Evolutionary conservation across 2,329 filamentous ascomycete genomes (phyloP), one percentile per base, ranked within the genome.

Genomic region (Chaetomiaceae sp.): DNA sequence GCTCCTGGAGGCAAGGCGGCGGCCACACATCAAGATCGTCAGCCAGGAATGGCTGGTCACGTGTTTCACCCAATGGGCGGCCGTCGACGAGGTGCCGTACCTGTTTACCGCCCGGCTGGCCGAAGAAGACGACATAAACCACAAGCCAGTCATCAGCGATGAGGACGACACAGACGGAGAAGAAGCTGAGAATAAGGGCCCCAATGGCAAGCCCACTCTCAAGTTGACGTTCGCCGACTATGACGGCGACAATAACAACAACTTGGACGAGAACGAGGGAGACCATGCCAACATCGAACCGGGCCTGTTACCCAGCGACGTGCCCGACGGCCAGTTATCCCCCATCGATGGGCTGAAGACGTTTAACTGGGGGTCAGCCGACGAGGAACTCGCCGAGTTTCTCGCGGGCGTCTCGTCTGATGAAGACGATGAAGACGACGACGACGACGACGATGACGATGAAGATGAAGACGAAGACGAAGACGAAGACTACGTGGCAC

Each of bases 11-110:
- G 94, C 94, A 0, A 85, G 88, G 13, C 83, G 85, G 58, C 87
- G 90, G 51, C 77, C 86, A 0, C 82, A 83, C 47, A 88, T 97
- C 69, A 91, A 90, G 67, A 95, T 99, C 54, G 94, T 99, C 43
- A 90, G 86, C 61, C 87, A 90, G 48, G 84, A 89, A 63, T 99
- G 94, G 94, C 82, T 99, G 27, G 79, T 85, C 29, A 87, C 91
- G 61, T 95, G 86, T 51, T 82, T 97, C 58, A 86, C 84, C 23
- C 86, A 87, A 67, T 99, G 94, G 94, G 77, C 80, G 58, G 85
- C 81, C 52, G 75, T 95, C 10, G 84, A 94, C 51, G 91, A 96
- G 67, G 77, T 77, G 2, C 85, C 86, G 0, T 96, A 92, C 64
- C 74, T 87, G n/a, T 69, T 65, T 42, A 77, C 86, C n/a, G 78